Evolutionary conservation across 106 monocot genomes (phyloP).

Genomic region (Acorus calamus): DNA sequence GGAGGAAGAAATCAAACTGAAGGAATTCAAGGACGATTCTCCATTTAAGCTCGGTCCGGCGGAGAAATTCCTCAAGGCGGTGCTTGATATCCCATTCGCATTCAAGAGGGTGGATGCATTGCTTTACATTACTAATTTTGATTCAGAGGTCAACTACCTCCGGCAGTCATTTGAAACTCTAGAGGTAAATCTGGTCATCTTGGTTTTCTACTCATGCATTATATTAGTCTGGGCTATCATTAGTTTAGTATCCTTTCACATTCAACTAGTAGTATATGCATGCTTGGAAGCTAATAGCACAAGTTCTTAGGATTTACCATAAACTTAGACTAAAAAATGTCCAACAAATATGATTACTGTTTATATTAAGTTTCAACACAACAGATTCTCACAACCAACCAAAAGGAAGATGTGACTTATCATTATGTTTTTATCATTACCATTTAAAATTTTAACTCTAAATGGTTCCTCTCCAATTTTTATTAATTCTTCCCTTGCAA

Average conservation of each 20-base stretch:
- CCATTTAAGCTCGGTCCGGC: conserved; percentile 28
- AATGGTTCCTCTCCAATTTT: too few species aligned
- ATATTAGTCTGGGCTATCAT: background rate
- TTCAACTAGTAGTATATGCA: too few species aligned
- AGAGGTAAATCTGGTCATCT: conserved; percentile 13
- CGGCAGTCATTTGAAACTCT: conserved; percentile 29
- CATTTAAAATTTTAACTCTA: too few species aligned
- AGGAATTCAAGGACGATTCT: conserved; percentile 25
- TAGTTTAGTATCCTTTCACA: background rate
- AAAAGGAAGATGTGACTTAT: too few species aligned
- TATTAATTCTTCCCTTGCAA: too few species aligned
- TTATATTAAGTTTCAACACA: too few species aligned
- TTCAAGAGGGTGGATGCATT: conserved; percentile 45
- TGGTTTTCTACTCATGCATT: background rate
- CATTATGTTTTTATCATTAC: too few species aligned
- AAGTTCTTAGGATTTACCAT: too few species aligned
- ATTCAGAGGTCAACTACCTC: conserved; percentile 24
- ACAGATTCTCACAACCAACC: too few species aligned
- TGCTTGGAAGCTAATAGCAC: too few species aligned
- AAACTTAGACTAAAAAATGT: too few species aligned
- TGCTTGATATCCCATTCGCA: conserved; percentile 43
- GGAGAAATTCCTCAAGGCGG: conserved; percentile 32
- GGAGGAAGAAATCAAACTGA: conserved; percentile 33
- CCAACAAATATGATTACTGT: too few species aligned
- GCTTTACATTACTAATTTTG: conserved; percentile 35